Conservation (phyloP, 352 stramenopile genomes). For the Phytopythium montanum region DNA sequence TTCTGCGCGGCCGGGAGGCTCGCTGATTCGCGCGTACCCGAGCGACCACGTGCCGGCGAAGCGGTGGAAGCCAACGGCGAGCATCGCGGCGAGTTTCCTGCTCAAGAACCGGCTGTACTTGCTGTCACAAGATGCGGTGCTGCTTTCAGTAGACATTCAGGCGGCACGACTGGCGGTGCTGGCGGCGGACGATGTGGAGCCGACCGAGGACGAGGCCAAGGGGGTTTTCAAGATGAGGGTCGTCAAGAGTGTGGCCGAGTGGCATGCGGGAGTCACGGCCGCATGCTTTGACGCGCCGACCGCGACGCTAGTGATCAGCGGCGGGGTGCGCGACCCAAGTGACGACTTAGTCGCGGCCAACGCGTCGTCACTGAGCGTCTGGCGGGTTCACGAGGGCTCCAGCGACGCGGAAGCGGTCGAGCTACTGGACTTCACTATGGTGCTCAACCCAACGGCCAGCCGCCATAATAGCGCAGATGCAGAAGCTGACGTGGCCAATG, state of each 20-base stretch:
- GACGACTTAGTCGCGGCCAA: conserved; percentile 36
- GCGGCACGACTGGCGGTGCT: conserved; percentile 36
- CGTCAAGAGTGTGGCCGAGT: conserved; percentile 45
- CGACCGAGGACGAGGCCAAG: conserved; percentile 8
- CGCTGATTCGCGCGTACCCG: conserved; percentile 34
- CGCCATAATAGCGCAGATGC: conserved; percentile 1
- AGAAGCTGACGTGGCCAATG: background rate
- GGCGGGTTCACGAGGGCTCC: conserved; percentile 31
- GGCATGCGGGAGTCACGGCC: conserved; percentile 50
- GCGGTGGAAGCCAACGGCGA: conserved; percentile 31
- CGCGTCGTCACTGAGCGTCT: conserved; percentile 66
- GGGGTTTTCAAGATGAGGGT: conserved; percentile 33
- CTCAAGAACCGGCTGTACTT: conserved; percentile 33
- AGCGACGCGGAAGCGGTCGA: conserved; percentile 40
- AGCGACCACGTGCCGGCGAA: conserved; percentile 32
- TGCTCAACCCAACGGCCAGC: conserved; percentile 26
- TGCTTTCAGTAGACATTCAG: conserved; percentile 49
- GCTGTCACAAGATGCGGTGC: conserved; percentile 31
- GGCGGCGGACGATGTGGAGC: conserved; percentile 18
- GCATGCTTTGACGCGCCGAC: conserved; percentile 35
- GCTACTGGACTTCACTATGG: conserved; percentile 67
- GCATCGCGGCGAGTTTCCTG: conserved; percentile 44
- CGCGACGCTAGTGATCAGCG: conserved; percentile 46
- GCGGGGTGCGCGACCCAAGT: conserved; percentile 53
- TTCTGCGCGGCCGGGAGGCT: background rate